phyloP scores from a whole-genome alignment of 352 stramenopile species.

The Pythium aphanidermatum region DNA sequence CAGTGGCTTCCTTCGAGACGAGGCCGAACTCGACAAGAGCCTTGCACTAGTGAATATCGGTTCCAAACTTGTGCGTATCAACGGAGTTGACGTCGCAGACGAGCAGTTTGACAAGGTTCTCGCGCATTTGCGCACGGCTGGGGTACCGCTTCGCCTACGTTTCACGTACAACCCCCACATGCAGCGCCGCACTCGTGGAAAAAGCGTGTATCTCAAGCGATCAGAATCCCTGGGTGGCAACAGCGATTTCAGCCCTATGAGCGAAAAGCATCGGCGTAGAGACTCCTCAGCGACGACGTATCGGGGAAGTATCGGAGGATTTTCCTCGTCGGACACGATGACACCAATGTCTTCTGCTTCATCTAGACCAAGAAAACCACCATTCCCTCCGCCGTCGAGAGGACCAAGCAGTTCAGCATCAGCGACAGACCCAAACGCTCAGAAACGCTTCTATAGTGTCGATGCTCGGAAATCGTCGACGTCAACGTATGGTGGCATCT shows the following conservation, averaged over 20 bases:
- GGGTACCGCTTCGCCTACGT: constrained; percentile 49
- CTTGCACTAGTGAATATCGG: constrained; percentile 55
- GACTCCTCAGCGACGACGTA: constrained; percentile 9
- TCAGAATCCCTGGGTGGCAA: not conserved
- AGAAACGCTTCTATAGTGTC: constrained; percentile 46
- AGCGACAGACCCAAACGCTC: not conserved
- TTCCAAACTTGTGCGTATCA: constrained; percentile 62
- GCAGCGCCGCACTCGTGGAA: constrained; percentile 23
- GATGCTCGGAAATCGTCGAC: constrained; percentile 36
- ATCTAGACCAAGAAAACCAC: not conserved
- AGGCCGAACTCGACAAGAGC: constrained; percentile 46
- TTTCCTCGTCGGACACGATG: not conserved
- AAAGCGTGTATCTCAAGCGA: constrained; percentile 15
- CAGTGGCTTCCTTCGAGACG: constrained; percentile 56
- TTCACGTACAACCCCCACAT: constrained; percentile 61
- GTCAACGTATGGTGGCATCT: constrained; percentile 24
- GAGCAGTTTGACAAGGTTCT: constrained; percentile 63
- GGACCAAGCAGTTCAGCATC: constrained; percentile 11
- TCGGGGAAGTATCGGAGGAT: constrained; percentile 9
- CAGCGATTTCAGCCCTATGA: constrained; percentile 7
- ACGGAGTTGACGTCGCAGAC: constrained; percentile 53
- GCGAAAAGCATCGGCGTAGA: constrained; percentile 12
- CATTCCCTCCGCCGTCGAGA: not conserved
- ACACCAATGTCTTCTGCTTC: constrained; percentile 1
- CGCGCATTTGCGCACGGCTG: constrained; percentile 35